Percentiles rank a stretch among this genome's conserved stretches.
phyloP scores from a whole-genome alignment of 176 grass and related monocot genomes.

The Triticum dicoccoides region DNA sequence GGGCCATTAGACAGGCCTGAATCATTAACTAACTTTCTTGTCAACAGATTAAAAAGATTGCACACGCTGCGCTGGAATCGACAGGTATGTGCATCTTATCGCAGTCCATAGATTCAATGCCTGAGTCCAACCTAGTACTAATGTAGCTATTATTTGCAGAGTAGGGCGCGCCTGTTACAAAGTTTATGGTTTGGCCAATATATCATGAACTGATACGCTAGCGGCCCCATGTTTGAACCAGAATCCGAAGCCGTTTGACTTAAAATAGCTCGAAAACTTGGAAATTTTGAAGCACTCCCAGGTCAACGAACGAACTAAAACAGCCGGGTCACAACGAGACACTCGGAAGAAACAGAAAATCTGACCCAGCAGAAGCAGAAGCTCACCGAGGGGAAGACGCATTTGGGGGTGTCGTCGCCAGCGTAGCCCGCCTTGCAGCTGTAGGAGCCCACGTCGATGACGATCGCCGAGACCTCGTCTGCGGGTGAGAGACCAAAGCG shows the following conservation, averaged over 20 bases:
- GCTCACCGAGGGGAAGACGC: slow-evolving; percentile 91
- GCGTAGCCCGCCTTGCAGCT: slow-evolving; percentile 99
- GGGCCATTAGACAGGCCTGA: neutral
- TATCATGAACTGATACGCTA: neutral
- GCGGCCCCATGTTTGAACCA: neutral
- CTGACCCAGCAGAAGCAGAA: neutral
- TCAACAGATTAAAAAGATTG: neutral
- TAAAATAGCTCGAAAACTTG: neutral
- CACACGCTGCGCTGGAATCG: neutral
- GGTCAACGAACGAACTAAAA: neutral
- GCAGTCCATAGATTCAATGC: neutral
- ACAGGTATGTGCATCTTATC: neutral
- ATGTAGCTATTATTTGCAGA: neutral
- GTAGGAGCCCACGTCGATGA: slow-evolving; percentile 92
- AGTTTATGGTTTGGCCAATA: neutral
- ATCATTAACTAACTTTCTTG: neutral
- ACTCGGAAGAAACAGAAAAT: neutral
- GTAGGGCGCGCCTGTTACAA: neutral
- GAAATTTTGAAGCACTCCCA: neutral
- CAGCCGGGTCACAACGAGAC: neutral
- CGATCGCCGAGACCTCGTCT: slow-evolving; percentile 99
- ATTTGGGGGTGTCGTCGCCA: slow-evolving; percentile 93
- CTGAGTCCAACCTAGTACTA: neutral
- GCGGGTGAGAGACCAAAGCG: neutral
- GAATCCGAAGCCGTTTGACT: neutral